Percentiles rank a stretch among this genome's conserved stretches.
These are phyloP conservation scores for Xerocomellus intermedius DNA, from an alignment of 768 basidiomycete species.

Conservation along the genomic window DNA sequence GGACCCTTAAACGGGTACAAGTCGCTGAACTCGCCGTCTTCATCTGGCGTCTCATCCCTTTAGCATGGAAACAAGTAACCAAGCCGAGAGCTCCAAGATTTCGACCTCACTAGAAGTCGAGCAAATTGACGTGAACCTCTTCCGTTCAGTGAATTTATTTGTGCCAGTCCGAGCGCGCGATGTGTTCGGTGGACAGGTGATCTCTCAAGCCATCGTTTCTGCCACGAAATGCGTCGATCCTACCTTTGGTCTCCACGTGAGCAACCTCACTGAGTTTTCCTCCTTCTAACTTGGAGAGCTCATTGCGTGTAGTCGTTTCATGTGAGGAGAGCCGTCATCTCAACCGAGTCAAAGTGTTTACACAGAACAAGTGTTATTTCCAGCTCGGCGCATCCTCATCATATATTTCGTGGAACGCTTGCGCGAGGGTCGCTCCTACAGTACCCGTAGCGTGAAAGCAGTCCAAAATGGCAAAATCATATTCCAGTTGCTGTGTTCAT, in stretches of 20 bases:
- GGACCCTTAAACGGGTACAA: too few relatives aligned
- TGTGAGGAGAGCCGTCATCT: constrained; percentile 41
- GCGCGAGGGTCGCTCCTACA: constrained; percentile 73
- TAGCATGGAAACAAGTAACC: constrained; percentile 41
- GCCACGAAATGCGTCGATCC: constrained; percentile 74
- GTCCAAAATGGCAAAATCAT: constrained; percentile 52
- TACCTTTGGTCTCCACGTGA: constrained; percentile 67
- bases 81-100: constrained; percentile 65
- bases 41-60: not conserved
- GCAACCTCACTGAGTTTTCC: constrained; percentile 25
- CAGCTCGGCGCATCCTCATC: constrained; percentile 71
- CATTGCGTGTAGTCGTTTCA: constrained; percentile 55
- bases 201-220: constrained; percentile 81
- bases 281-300: not conserved
- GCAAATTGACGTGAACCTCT: constrained; percentile 71
- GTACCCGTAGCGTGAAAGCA: constrained; percentile 62
- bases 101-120: constrained; percentile 77
- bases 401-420: constrained; percentile 76
- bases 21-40: not conserved
- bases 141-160: constrained; percentile 73
- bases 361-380: constrained; percentile 67
- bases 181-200: constrained; percentile 88
- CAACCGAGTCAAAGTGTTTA: constrained; percentile 3
- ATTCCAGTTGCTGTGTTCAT: constrained; percentile 75
- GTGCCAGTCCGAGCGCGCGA: constrained; percentile 62